Conservation (phyloP, 306 rosid genomes). For the Cucumis melo region DNA sequence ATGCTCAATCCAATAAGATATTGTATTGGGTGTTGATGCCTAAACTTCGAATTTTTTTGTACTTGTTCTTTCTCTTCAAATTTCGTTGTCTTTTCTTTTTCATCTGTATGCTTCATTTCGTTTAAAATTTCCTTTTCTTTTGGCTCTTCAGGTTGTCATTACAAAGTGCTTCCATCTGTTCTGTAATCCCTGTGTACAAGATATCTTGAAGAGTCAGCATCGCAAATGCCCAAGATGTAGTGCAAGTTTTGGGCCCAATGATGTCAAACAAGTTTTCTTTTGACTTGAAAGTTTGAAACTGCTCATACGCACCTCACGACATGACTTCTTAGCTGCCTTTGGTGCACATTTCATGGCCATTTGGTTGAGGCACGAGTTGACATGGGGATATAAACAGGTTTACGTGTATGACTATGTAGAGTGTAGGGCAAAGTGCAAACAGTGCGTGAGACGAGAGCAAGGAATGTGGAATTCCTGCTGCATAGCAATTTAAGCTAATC, state of each 20-base stretch:
- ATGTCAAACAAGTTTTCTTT: slow-evolving; percentile 81
- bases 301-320: not conserved
- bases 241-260: slow-evolving; percentile 82
- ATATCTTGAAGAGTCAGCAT: slow-evolving; percentile 59
- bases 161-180: slow-evolving; percentile 98
- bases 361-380: slow-evolving; percentile 17
- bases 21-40: not conserved
- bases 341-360: slow-evolving; percentile 14
- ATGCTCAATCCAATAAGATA: not conserved
- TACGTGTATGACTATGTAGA: slow-evolving; percentile 23
- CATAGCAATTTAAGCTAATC: not conserved
- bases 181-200: slow-evolving; percentile 73
- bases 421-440: slow-evolving; percentile 9
- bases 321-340: not conserved
- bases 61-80: not conserved
- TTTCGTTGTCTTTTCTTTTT: not conserved
- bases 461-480: not conserved
- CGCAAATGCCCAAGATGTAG: slow-evolving; percentile 87
- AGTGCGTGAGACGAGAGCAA: not conserved
- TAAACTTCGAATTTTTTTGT: not conserved
- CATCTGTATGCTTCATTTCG: not conserved
- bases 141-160: slow-evolving; percentile 69
- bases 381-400: slow-evolving; percentile 18
- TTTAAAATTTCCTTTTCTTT: not conserved
- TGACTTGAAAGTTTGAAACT: slow-evolving; percentile 28